Percentiles rank a stretch among this genome's conserved stretches.
These are phyloP conservation scores for Beverwykella pulmonaria DNA, from an alignment of 495 filamentous ascomycete species.

Conservation along the genomic window DNA sequence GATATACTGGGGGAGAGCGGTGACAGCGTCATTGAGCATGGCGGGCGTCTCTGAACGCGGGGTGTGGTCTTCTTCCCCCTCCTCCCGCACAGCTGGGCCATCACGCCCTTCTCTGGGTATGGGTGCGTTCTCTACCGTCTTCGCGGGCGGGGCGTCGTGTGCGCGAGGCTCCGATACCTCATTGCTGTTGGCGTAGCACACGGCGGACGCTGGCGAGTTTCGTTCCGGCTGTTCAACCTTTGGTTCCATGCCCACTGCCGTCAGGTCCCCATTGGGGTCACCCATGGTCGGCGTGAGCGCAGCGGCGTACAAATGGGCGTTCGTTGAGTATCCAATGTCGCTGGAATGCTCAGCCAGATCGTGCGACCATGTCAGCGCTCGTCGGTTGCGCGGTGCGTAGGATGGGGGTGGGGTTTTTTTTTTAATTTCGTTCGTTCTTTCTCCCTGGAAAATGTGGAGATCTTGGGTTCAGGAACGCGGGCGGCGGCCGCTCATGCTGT, in stretches of 20 bases:
- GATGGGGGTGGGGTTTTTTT: background rate
- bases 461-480: background rate
- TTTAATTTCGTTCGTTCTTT: background rate
- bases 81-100: background rate
- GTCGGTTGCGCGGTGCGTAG: background rate
- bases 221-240: slow-evolving; percentile 13
- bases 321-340: slow-evolving; percentile 22
- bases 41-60: slow-evolving; percentile 40
- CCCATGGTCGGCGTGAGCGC: slow-evolving; percentile 22
- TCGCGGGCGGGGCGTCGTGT: background rate
- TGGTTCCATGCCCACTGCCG: slow-evolving; percentile 19
- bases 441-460: background rate
- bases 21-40: slow-evolving; percentile 4
- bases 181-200: slow-evolving; percentile 29
- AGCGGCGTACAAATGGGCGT: slow-evolving; percentile 22
- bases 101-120: background rate
- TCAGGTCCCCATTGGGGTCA: slow-evolving; percentile 25
- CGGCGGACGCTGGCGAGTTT: slow-evolving; percentile 35
- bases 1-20: background rate
- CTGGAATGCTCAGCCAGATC: slow-evolving; percentile 14
- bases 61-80: slow-evolving; percentile 36
- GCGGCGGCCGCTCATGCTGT: background rate
- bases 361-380: slow-evolving; percentile 33
- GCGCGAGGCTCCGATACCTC: background rate
- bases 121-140: background rate